A percentile compares a stretch with the other conserved stretches of the same genome.
These are phyloP conservation scores for Trametes villosa DNA, from an alignment of 768 basidiomycete species.

Conservation along the genomic window DNA sequence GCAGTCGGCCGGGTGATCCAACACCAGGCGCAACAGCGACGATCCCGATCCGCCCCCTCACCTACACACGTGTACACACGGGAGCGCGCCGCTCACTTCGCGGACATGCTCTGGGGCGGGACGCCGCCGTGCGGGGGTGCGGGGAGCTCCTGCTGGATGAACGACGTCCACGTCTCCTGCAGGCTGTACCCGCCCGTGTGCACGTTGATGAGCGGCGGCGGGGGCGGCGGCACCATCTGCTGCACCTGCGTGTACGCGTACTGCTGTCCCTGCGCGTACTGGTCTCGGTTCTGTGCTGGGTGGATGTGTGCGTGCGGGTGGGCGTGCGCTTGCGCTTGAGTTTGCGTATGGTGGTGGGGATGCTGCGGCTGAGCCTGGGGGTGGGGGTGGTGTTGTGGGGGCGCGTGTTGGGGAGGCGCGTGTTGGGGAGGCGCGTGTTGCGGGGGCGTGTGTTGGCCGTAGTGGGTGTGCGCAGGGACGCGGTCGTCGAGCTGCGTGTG, in stretches of 20 bases:
- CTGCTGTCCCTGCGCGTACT: slow-evolving; percentile 29
- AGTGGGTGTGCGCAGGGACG: neutral
- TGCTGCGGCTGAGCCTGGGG: neutral
- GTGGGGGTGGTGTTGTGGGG: neutral
- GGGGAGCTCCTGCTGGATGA: slow-evolving; percentile 50
- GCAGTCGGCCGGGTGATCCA: neutral
- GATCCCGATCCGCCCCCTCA: neutral
- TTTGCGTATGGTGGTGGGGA: neutral
- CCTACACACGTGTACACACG: neutral
- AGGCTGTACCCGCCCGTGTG: slow-evolving; percentile 63
- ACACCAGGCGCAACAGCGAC: neutral
- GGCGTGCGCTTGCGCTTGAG: slow-evolving; percentile 21
- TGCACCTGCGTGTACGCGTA: slow-evolving; percentile 19
- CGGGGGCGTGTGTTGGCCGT: neutral
- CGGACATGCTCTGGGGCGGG: slow-evolving; percentile 1
- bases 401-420: neutral
- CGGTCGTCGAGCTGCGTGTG: slow-evolving; percentile 2
- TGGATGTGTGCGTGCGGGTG: slow-evolving; percentile 6
- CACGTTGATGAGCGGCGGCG: slow-evolving; percentile 37
- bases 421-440: neutral
- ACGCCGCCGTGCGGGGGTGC: slow-evolving; percentile 15
- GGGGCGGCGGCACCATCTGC: slow-evolving; percentile 24
- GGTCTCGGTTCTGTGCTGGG: slow-evolving; percentile 1
- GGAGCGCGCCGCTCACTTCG: neutral
- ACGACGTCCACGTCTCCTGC: slow-evolving; percentile 73